phyloP scores from a whole-genome alignment of 2,329 filamentous ascomycete species.

The Paracoccidioides lutzii region DNA sequence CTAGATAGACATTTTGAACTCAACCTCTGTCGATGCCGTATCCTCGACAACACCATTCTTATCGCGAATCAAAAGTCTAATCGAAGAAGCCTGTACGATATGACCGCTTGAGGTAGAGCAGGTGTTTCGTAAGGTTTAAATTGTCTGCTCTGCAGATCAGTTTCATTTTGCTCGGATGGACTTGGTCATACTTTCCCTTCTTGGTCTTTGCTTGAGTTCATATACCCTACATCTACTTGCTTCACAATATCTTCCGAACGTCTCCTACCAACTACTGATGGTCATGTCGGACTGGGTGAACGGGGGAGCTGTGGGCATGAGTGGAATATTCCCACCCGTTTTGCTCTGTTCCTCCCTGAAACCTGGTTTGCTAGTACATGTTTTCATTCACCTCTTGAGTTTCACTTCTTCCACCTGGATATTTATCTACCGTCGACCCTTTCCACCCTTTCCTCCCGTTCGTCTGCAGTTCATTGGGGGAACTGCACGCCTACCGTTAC shows the following conservation, averaged over 20 bases:
- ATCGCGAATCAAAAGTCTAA: neutral
- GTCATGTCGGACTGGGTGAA: neutral
- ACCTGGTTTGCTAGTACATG: neutral
- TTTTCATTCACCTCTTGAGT: neutral
- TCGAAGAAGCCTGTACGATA: neutral
- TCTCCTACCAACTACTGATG: neutral
- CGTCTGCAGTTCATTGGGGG: neutral
- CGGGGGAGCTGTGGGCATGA: neutral
- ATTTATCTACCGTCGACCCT: neutral
- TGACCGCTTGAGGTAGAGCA: neutral
- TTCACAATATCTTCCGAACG: neutral
- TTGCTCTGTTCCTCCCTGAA: neutral
- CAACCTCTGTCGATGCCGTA: neutral
- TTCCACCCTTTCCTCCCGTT: neutral
- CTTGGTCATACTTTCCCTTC: neutral
- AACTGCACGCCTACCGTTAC: neutral
- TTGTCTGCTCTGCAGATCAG: neutral
- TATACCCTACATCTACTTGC: neutral
- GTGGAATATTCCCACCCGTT: neutral
- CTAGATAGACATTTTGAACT: slow-evolving; percentile 31
- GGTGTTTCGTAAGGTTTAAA: neutral
- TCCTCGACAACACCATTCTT: neutral
- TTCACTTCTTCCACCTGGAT: neutral
- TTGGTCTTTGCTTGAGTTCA: neutral
- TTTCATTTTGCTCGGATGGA: neutral